These are phyloP conservation scores for Ceratocystis variospora DNA, from an alignment of 2,329 filamentous ascomycete species.

Conservation along the genomic window DNA sequence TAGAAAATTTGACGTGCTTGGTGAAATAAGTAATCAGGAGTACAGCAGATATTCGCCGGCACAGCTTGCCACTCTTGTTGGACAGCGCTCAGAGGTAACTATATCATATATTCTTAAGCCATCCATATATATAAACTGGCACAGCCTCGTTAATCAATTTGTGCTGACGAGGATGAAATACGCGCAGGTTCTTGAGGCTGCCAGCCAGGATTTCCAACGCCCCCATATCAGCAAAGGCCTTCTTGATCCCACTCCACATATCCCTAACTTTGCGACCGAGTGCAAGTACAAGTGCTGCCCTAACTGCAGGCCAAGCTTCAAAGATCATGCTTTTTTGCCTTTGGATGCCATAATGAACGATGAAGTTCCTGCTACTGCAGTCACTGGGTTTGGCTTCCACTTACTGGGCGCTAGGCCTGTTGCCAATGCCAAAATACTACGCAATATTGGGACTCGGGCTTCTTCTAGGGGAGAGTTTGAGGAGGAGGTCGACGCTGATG, in stretches of 20 bases:
- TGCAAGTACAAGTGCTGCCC: constrained; percentile 28
- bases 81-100: constrained; percentile 37
- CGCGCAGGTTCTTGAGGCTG: constrained; percentile 22
- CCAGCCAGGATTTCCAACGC: constrained; percentile 19
- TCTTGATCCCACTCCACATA: constrained; percentile 22
- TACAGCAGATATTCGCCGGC: constrained; percentile 33
- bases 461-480: neutral
- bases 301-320: constrained; percentile 32
- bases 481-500: neutral
- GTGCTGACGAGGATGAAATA: constrained; percentile 22
- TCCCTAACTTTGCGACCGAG: constrained; percentile 17
- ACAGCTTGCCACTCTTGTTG: constrained; percentile 36
- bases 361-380: constrained; percentile 37
- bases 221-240: constrained; percentile 20
- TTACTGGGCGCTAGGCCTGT: constrained; percentile 32
- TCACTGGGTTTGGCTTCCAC: constrained; percentile 41
- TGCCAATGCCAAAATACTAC: constrained; percentile 26
- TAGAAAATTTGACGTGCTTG: constrained; percentile 33
- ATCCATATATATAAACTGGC: constrained; percentile 5
- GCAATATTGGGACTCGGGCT: neutral
- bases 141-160: constrained; percentile 18
- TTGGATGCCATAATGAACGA: constrained; percentile 37
- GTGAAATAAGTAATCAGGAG: constrained; percentile 32
- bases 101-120: no score
- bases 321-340: constrained; percentile 35